These are phyloP conservation scores for Borovskyia barvae DNA, from an alignment of 208 protist genomes.

Conservation along the genomic window DNA sequence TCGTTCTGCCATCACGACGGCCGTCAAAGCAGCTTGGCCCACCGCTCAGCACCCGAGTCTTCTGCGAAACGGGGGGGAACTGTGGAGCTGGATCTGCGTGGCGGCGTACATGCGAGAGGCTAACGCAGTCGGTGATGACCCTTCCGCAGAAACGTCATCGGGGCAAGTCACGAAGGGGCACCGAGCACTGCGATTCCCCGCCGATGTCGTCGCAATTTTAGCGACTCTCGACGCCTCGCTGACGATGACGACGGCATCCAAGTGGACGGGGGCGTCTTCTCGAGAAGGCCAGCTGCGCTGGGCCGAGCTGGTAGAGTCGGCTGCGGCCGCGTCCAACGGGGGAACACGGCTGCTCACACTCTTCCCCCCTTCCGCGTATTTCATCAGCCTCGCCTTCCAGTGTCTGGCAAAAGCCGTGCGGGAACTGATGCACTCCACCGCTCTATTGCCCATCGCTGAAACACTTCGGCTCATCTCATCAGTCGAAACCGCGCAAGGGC, in stretches of 20 bases:
- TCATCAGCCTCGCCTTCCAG: too few species aligned
- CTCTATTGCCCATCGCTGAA: not conserved
- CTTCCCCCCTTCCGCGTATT: not conserved
- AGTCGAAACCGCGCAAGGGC: slow-evolving; percentile 3
- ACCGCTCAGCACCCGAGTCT: not conserved
- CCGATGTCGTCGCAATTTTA: too few species aligned
- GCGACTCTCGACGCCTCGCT: not conserved
- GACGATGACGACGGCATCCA: not conserved
- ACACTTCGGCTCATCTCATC: slow-evolving; percentile 16
- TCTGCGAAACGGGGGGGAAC: slow-evolving; percentile 3
- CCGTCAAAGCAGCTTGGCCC: not conserved
- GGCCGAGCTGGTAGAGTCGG: slow-evolving; percentile 5
- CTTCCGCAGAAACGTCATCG: not conserved
- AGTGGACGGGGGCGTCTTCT: too few species aligned
- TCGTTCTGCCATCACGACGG: slow-evolving; percentile 1
- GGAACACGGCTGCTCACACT: not conserved
- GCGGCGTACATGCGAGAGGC: slow-evolving; percentile 10
- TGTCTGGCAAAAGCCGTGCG: too few species aligned
- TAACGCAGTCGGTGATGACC: not conserved
- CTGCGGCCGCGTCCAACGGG: not conserved
- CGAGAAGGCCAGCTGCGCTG: slow-evolving; percentile 4
- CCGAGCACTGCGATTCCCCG: too few species aligned
- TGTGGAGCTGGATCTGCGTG: slow-evolving; percentile 26
- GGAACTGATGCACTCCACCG: not conserved
- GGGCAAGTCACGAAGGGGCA: not conserved